Base-by-base conservation (phyloP, 2,329 filamentous ascomycete species). In the Graphiopsis chlorocephala region DNA sequence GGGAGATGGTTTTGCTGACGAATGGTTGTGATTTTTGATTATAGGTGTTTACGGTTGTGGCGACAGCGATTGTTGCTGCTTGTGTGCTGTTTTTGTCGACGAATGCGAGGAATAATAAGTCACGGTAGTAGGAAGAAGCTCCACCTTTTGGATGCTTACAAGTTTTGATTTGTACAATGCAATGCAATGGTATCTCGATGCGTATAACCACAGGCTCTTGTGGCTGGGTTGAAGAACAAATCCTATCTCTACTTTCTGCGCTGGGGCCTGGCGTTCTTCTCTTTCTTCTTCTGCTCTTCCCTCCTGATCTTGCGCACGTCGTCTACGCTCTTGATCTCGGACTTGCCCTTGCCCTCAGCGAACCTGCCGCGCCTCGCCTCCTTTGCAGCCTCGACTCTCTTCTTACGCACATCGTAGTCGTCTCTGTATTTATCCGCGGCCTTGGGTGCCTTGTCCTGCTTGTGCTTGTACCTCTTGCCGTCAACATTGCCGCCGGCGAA, bases 361-460 rank as follows among this genome's bases (percentile, higher is more conserved):
- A 89, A 94, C 68, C 86, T 85, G 59, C 90, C 91, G 31, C 92
- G 79, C 23, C 90, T 84, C 81, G 93, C 93, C 82, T 97, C 91
- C 79, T 90, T 90, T 53, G 94, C 93, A 75, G 93, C 93, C 17
- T 88, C 87, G 20, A 95, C 89, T 74, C 92, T 88, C 88, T 93
- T 93, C 88, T 95, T 97, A 81, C 91, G 89, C 75, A 88, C 88
- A 69, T 96, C 84, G 79, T 91, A 99, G 79, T 99, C 94, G 77
- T 94, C 93, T 67, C 95, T 86, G 78, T 86, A 94, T 80, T 91
- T 94, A 82, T 99, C 95, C 8, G 95, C 93, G 72, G 92, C 88
- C 84, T 97, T 98, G 68, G 96, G 95, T 64, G 93, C 93, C 80
- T 86, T 88, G 76, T 95, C 89, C 78, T 89, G 86, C 79, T 90